Evolutionary conservation across 106 monocot species (phyloP).

Genomic region (Dendrobium catenatum): DNA sequence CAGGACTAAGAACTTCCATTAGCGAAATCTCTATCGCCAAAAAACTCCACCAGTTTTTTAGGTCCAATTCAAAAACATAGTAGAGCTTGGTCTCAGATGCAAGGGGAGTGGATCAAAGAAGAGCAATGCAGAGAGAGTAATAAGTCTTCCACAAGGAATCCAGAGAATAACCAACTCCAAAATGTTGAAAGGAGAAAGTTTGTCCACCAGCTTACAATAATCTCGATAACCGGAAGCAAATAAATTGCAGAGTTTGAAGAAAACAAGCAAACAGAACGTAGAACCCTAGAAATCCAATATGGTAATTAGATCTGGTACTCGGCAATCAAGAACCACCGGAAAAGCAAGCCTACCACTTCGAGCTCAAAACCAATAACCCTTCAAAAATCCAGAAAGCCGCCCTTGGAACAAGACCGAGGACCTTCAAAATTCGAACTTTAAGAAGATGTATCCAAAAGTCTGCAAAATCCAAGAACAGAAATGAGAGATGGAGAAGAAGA

Average conservation of each 20-base stretch:
- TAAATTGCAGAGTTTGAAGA: not conserved
- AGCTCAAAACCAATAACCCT: not conserved
- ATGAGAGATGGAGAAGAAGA: not conserved
- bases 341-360: not conserved
- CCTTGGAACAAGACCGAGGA: not conserved
- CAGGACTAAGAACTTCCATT: constrained; percentile 16
- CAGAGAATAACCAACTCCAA: no score
- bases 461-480: constrained; percentile 3
- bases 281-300: constrained; percentile 7
- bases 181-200: not conserved
- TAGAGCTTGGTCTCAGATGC: not conserved
- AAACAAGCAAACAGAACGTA: not conserved
- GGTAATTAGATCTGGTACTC: not conserved
- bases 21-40: constrained; percentile 9
- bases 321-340: not conserved
- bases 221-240: not conserved
- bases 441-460: not conserved
- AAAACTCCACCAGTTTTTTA: not conserved
- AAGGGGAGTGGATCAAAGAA: not conserved
- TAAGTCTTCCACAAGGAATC: no score
- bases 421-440: not conserved
- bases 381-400: not conserved
- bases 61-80: not conserved
- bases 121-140: not conserved
- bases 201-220: not conserved